Evolutionary conservation across 2,329 filamentous ascomycete genomes (phyloP).

Genomic region (Fonsecaea erecta): DNA sequence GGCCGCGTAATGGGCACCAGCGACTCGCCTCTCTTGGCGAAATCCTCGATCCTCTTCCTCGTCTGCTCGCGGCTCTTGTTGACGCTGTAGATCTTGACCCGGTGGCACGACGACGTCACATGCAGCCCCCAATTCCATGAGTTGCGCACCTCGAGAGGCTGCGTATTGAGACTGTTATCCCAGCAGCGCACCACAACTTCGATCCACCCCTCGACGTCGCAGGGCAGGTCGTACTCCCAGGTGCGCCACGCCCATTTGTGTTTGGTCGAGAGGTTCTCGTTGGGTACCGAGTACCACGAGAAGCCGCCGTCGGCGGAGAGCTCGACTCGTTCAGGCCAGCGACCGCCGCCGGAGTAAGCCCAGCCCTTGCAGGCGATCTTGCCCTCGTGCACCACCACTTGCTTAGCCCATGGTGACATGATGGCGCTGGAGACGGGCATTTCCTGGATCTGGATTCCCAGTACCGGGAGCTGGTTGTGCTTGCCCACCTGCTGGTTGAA

Average conservation of each 20-base stretch:
- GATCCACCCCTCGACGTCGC: constrained; percentile 65
- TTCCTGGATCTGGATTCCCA: constrained; percentile 70
- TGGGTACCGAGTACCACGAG: constrained; percentile 67
- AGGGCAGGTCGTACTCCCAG: constrained; percentile 67
- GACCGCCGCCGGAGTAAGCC: constrained; percentile 64
- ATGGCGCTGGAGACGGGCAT: constrained; percentile 73
- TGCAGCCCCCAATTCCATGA: constrained; percentile 57
- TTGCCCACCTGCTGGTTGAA: constrained; percentile 71
- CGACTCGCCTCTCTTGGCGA: constrained; percentile 41
- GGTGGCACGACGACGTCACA: constrained; percentile 47
- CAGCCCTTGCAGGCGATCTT: constrained; percentile 64
- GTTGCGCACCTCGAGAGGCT: constrained; percentile 59
- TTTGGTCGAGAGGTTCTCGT: constrained; percentile 65
- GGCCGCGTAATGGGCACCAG: constrained; percentile 44
- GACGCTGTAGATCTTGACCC: constrained; percentile 52
- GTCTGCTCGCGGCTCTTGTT: constrained; percentile 42
- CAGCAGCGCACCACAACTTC: constrained; percentile 64
- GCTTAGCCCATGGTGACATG: constrained; percentile 65
- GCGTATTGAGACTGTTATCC: constrained; percentile 67
- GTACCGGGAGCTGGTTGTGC: constrained; percentile 64
- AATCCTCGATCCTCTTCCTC: constrained; percentile 39
- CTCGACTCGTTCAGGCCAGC: constrained; percentile 67
- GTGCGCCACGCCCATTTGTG: constrained; percentile 67
- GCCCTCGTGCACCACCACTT: constrained; percentile 65
- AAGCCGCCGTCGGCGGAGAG: constrained; percentile 66